These are phyloP conservation scores for Fusarium nanum DNA, from an alignment of 2,329 filamentous ascomycete genomes.

Conservation along the genomic window DNA sequence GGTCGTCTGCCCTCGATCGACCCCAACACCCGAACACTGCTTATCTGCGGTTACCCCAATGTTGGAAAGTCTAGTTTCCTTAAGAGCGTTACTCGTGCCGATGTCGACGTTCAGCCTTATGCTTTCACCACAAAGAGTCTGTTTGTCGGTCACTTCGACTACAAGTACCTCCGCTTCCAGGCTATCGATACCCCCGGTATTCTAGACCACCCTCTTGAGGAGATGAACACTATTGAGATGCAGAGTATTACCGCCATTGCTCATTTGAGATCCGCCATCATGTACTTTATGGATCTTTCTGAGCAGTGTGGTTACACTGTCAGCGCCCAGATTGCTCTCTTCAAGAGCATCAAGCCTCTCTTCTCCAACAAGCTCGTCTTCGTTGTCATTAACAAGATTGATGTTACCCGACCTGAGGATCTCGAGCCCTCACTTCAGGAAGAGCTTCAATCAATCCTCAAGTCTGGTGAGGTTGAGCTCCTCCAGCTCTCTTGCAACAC, in stretches of 20 bases:
- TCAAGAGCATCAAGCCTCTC: constrained; percentile 95
- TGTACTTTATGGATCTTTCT: constrained; percentile 98
- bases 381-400: constrained; percentile 98
- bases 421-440: constrained; percentile 82
- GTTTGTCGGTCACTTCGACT: constrained; percentile 98
- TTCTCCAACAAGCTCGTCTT: constrained; percentile 99
- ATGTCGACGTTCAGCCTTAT: constrained; percentile 97
- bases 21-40: constrained; percentile 92
- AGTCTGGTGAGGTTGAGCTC: constrained; percentile 90
- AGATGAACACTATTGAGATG: constrained; percentile 99
- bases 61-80: constrained; percentile 98
- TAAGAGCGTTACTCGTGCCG: constrained; percentile 89
- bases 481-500: constrained; percentile 95
- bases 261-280: constrained; percentile 91
- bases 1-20: constrained; percentile 98
- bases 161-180: constrained; percentile 74
- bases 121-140: constrained; percentile 98
- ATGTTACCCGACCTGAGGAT: constrained; percentile 88
- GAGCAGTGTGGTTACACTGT: constrained; percentile 98
- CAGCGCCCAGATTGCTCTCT: constrained; percentile 90
- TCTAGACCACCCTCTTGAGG: constrained; percentile 94
- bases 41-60: constrained; percentile 98
- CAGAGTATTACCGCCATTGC: constrained; percentile 97
- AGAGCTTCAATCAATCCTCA: constrained; percentile 82
- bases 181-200: constrained; percentile 99